phyloP scores from a whole-genome alignment of 345 rosid genomes.

The Ricinus communis region DNA sequence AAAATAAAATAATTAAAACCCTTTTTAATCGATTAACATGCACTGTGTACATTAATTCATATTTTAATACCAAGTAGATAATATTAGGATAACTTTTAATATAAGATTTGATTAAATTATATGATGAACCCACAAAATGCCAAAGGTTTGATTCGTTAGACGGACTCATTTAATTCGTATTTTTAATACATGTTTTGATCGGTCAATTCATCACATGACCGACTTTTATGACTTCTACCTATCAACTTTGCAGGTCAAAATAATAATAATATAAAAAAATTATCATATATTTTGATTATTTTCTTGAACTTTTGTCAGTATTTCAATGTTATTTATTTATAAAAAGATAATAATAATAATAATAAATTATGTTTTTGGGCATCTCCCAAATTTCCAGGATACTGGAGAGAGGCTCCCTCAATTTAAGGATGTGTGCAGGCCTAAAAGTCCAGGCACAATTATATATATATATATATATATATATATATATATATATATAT shows the following conservation, averaged over 20 bases:
- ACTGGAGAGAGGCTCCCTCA: not conserved
- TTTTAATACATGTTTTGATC: not conserved
- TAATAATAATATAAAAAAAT: no score
- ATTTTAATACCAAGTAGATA: no score
- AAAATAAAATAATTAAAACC: no score
- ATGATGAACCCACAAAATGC: not conserved
- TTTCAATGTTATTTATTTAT: no score
- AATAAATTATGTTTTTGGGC: not conserved
- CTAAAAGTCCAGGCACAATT: not conserved
- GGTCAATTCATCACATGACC: conserved; percentile 33
- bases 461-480: no score
- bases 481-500: no score
- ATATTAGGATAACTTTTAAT: no score
- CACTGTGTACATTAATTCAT: no score
- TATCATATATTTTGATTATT: not conserved
- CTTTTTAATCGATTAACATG: no score
- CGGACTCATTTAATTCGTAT: no score
- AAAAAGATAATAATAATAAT: no score
- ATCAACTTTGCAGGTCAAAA: not conserved
- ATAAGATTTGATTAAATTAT: not conserved
- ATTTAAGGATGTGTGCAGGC: conserved; percentile 4
- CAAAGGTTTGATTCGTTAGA: not conserved
- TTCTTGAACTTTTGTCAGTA: not conserved
- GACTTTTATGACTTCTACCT: conserved; percentile 14
- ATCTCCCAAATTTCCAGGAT: not conserved